Base-by-base conservation (phyloP, 2,329 filamentous ascomycete genomes). In the Alternaria rosae region DNA sequence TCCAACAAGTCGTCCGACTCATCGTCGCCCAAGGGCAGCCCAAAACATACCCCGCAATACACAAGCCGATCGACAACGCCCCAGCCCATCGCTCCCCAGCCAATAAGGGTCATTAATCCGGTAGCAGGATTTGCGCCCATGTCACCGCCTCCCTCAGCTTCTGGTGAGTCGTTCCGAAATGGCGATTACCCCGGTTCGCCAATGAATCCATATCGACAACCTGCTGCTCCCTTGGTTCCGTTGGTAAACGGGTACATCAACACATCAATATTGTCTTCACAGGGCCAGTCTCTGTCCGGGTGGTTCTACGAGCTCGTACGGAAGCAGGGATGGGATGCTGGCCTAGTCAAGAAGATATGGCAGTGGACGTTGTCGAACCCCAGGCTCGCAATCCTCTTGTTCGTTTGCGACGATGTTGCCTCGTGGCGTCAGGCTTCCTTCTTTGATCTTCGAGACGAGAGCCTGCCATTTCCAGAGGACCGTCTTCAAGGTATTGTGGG, bases 361-460 rank as follows among this genome's bases (percentile, higher is more conserved):
- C 76, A 77, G n/a, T 81, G 79, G 79, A 78, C 78, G 1, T 61
- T 80, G 44, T 78, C 75, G 11, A 80, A 80, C 48, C 78, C 77
- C 2, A 71, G 73, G 54, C 73, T 78, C 15, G 78, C 79, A 1
- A 73, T 80, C 13, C 68, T 81, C 11, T 69, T 81, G 5, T 73
- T 75, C 15, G 71, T 79, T 25, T 80, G 78, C 66, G 78, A 80
- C 41, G 79, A 81, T 53, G 72, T 80, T 10, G 67, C 77, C 0
- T 79, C 78, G 1, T 79, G 76, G 76, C 73, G 75, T 13, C 75
- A 78, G 53, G 77, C 77, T 21, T 75, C 72, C 3, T 78, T 78
- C 54, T 80, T 78, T 43, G 76, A 78, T 35, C 72, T 81, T 15
- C 67, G 74, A 55, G 79, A 81, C 41, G 75, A 76, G 42, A 77